Conservation (phyloP, 2,329 filamentous ascomycete species). For the Alternaria sp. region DNA sequence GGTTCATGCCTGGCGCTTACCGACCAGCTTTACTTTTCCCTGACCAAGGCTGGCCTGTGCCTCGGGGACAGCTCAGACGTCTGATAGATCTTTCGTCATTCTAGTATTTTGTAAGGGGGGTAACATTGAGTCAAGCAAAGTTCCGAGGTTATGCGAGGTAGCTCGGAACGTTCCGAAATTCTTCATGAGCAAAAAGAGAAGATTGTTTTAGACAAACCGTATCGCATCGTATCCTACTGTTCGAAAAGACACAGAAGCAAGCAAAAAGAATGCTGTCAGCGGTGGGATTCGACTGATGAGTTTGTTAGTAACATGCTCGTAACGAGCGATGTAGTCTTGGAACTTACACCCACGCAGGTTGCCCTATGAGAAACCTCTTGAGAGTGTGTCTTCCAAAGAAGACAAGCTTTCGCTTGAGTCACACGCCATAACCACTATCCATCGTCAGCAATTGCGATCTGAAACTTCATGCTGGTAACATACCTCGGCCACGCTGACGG, state of each 20-base stretch:
- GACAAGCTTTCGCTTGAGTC: slow-evolving; percentile 16
- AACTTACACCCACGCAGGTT: slow-evolving; percentile 12
- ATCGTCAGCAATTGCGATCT: not conserved
- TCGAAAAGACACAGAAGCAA: not conserved
- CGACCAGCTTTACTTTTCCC: too few species aligned
- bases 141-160: not conserved
- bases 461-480: not conserved
- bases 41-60: too few species aligned
- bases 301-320: too few species aligned
- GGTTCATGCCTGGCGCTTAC: too few species aligned
- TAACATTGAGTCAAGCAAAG: not conserved
- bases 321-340: too few species aligned
- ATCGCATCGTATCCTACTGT: not conserved
- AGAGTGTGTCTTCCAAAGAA: not conserved
- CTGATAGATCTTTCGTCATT: not conserved
- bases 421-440: slow-evolving; percentile 15
- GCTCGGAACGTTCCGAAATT: not conserved
- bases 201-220: not conserved
- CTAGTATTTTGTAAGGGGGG: not conserved
- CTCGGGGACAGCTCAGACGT: too few species aligned
- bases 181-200: not conserved
- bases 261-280: slow-evolving; percentile 13
- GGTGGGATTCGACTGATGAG: slow-evolving; percentile 9
- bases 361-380: slow-evolving; percentile 14
- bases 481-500: not conserved